Conservation (phyloP, 192 early-diverging fungal species). For the Phlyctochytrium bullatum region DNA sequence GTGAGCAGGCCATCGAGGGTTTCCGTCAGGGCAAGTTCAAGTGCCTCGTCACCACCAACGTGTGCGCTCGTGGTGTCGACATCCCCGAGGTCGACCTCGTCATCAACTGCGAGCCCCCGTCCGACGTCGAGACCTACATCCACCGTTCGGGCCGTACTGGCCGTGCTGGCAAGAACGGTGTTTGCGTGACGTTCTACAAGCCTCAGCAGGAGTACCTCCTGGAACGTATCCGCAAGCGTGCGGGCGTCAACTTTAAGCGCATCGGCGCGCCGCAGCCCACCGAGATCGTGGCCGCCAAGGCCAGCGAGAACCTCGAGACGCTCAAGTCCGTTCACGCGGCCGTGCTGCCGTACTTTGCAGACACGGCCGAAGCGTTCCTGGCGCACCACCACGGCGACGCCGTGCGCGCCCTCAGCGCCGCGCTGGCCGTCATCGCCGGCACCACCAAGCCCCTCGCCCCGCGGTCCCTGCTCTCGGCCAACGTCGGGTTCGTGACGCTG, state of each 20-base stretch:
- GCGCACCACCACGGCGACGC: constrained; percentile 68
- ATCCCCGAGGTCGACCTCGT: constrained; percentile 96
- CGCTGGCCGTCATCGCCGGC: constrained; percentile 85
- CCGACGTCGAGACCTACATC: constrained; percentile 91
- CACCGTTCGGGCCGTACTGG: constrained; percentile 95
- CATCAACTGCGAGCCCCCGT: constrained; percentile 93
- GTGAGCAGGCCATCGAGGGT: constrained; percentile 78
- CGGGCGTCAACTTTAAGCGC: constrained; percentile 71
- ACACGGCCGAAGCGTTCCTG: constrained; percentile 72
- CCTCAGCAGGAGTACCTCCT: constrained; percentile 80
- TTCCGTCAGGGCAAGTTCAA: constrained; percentile 83
- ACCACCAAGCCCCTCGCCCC: constrained; percentile 78
- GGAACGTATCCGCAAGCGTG: constrained; percentile 68
- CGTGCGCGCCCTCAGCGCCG: constrained; percentile 73
- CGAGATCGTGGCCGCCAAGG: constrained; percentile 83
- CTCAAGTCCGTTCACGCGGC: constrained; percentile 67
- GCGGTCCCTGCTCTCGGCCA: constrained; percentile 80
- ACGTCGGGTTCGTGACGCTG: constrained; percentile 78
- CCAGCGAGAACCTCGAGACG: constrained; percentile 69
- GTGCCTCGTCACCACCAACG: constrained; percentile 91
- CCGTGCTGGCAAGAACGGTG: constrained; percentile 80
- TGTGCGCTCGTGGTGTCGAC: constrained; percentile 92
- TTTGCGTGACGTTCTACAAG: constrained; percentile 94
- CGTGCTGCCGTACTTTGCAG: constrained; percentile 76
- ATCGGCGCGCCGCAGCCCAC: constrained; percentile 83